Base-by-base conservation (phyloP, 306 rosid species). In the Rubus idaeus region DNA sequence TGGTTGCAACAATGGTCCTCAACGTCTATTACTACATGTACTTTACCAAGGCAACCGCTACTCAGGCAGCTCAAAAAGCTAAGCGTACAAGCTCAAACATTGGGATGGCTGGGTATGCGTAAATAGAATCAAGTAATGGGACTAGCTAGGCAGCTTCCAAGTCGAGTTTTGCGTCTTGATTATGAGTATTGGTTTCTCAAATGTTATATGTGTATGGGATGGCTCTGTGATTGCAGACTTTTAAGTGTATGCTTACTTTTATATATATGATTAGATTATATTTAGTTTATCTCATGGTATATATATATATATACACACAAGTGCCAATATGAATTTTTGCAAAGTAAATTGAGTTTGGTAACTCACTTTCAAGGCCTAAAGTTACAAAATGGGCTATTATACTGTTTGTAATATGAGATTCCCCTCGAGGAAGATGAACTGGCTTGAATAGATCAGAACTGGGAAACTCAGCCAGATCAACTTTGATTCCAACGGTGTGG, bases 11-110 rank as follows among this genome's bases (percentile, higher is more conserved):
- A 20, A 91, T 89, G 99, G 79, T 95, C 83, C 90, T 92, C 10
- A 92, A 95, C 26, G 88, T 92, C 53, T 95, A 95, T 83, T 95
- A 84, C 84, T 95, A 92, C 85, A 86, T 95, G 92, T 95, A 95
- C 89, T 91, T 95, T 87, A 88, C 91, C 60, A 92, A 90, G 87
- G 97, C 99, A 62, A 85, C 93, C 21, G 55, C 87, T 1, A 62
- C 91, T 49, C 86, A 82, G 45, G 73, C 83, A 39, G 79, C 97
- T 75, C 91, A 89, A 6, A 91, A 92, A 78, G 81, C 89, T 6
- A 92, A 91, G 81, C 87, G 89, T 37, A 71, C 90, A 12, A 88
- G 91, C 85, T 86, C 99, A 39, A 83, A 89, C 0, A 91, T 92
- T 20, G 98, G 97, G 55, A 91, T 95, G 98, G 75, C 99, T 8